Base-by-base conservation (phyloP, 129 eudicot genomes). In the Flaveria sonorensis region DNA sequence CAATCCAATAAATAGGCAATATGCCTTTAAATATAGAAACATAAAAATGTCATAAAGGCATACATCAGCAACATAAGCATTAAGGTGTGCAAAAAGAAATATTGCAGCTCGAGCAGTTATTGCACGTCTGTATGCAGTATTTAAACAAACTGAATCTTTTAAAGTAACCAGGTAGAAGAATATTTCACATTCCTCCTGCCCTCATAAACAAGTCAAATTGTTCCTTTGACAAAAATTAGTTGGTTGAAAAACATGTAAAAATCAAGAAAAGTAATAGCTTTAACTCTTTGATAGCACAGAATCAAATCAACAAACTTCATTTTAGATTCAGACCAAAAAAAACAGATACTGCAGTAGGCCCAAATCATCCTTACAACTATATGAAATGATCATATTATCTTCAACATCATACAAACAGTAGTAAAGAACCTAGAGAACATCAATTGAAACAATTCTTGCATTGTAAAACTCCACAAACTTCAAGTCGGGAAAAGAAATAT, bases 1-100 rank as follows among this genome's bases (percentile, higher is more conserved):
- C 63, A 86, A 87, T 72, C 59, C 74, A 65, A 57, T 60, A 60
- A 60, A 21, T 21, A 57, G 16, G 15, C 30, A 60, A 57, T 21
- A 57, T 10, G 36, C 32, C 18, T 23, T 28, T 26, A 60, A 23
- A 60, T 60, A 79, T 7, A 83, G 48, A 46, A 79, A 46, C 64
- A 72, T 64, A 59, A 79, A 72, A 30, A 68, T 72, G 48, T 20
- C 57, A 86, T 67, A 8, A 36, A 53, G 42, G 43, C 57, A 46
- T 51, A 20, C 21, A 68, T 20, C 32, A 63, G 56, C 68, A 8
- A n/a, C 70, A 71, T 23, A 55, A 9, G 30, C 62, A 19, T 4
- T 61, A 13, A 61, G 26, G 57, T 3, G 21, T 52, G 15, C 55
- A 48, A 14, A 48, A 48, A 47, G 53, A 48, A 48, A 48, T 48